Conservation (phyloP, 495 filamentous ascomycete genomes). For the Aspergillus heteromorphus region DNA sequence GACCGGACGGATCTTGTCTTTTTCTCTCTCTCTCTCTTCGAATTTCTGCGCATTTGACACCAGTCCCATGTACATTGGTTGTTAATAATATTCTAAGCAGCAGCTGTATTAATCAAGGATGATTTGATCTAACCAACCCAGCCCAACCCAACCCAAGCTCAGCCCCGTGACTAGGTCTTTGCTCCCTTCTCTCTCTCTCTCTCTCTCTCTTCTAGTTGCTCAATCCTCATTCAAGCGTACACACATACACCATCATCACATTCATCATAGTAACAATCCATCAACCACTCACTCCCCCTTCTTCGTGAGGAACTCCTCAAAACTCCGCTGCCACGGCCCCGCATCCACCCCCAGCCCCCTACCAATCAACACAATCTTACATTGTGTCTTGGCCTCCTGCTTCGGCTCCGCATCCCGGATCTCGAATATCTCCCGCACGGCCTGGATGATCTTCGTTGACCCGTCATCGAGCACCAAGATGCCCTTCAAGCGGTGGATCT, state of each 20-base stretch:
- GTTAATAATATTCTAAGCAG: conserved; percentile 21
- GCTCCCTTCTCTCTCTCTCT: not conserved
- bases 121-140: not conserved
- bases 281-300: conserved; percentile 1
- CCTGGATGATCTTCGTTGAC: conserved; percentile 71
- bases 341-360: conserved; percentile 45
- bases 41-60: conserved; percentile 13
- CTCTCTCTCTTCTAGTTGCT: not conserved
- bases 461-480: conserved; percentile 59
- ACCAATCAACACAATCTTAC: conserved; percentile 81
- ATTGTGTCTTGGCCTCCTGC: conserved; percentile 27
- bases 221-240: not conserved
- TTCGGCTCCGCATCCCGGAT: conserved; percentile 60
- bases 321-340: conserved; percentile 28
- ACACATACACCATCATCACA: not conserved
- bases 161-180: not conserved
- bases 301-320: conserved; percentile 27
- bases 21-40: conserved; percentile 19
- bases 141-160: not conserved
- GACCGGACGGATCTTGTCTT: conserved; percentile 10
- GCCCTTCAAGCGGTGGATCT: conserved; percentile 86
- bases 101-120: conserved; percentile 31
- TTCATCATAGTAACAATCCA: conserved; percentile 1
- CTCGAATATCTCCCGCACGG: conserved; percentile 90
- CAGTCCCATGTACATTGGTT: conserved; percentile 27